A percentile compares a stretch with the other conserved stretches of the same genome.
Evolutionary conservation across 345 rosid species (phyloP).

Genomic region (Gossypium mustelinum): DNA sequence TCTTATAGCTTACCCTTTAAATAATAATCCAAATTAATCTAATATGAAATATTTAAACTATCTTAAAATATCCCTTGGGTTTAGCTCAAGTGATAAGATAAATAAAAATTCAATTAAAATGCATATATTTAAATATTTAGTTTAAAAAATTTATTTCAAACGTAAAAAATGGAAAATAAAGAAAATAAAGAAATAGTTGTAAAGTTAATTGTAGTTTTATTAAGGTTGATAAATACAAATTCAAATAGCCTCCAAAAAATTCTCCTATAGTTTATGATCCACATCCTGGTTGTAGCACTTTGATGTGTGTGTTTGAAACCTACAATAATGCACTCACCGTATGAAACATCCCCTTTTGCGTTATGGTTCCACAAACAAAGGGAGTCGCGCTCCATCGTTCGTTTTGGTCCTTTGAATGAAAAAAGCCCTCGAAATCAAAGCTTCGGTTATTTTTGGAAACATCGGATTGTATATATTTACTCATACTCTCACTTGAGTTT

Average conservation of each 20-base stretch:
- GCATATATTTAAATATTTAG: no score
- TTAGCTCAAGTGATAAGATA: no score
- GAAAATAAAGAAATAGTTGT: no score
- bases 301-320: background rate
- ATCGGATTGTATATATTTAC: background rate
- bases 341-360: background rate
- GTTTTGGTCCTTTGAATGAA: background rate
- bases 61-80: no score
- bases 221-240: background rate
- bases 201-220: no score
- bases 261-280: background rate
- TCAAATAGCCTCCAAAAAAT: background rate
- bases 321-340: background rate
- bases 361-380: background rate
- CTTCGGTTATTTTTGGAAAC: background rate
- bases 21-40: no score
- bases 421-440: background rate
- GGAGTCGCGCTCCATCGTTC: constrained; percentile 18
- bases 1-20: no score
- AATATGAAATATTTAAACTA: no score
- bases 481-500: background rate
- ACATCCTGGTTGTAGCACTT: no score
- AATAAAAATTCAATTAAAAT: no score
- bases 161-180: background rate
- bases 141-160: no score